These are phyloP conservation scores for Lactifluus subvellereus DNA, from an alignment of 768 basidiomycete species.

Conservation along the genomic window DNA sequence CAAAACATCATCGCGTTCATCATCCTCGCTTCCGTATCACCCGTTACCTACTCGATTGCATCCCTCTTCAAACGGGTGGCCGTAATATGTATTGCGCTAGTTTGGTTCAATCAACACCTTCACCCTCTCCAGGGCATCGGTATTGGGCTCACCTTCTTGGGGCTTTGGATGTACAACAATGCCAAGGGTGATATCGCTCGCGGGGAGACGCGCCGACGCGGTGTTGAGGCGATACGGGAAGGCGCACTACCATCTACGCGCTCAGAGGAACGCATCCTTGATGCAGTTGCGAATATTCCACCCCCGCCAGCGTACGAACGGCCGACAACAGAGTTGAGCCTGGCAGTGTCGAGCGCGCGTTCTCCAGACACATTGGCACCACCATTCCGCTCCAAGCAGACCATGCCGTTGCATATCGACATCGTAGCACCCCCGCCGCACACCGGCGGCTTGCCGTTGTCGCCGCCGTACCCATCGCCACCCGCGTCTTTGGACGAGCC, in stretches of 20 bases:
- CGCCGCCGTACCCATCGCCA: conserved; percentile 37
- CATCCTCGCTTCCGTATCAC: conserved; percentile 91
- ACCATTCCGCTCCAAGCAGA: conserved; percentile 18
- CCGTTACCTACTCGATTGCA: conserved; percentile 98
- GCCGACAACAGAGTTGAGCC: not conserved
- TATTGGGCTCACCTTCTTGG: conserved; percentile 84
- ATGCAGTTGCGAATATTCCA: conserved; percentile 38
- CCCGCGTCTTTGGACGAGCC: conserved; percentile 38
- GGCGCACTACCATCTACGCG: conserved; percentile 60
- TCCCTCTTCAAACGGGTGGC: conserved; percentile 96
- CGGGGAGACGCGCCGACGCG: conserved; percentile 83
- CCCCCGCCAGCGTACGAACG: conserved; percentile 20
- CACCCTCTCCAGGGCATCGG: conserved; percentile 82
- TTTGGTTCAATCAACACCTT: conserved; percentile 90
- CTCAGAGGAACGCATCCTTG: conserved; percentile 50
- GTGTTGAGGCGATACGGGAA: conserved; percentile 66
- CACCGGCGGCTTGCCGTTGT: conserved; percentile 11
- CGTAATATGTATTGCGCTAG: conserved; percentile 95
- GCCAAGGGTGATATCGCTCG: conserved; percentile 89
- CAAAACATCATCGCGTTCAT: conserved; percentile 98
- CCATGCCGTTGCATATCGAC: conserved; percentile 27
- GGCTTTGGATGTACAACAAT: conserved; percentile 93
- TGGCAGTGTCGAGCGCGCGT: conserved; percentile 11
- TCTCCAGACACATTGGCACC: not conserved
- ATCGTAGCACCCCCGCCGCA: conserved; percentile 25